phyloP scores from a whole-genome alignment of 352 stramenopile species.

The Thraustochytrium sp. region DNA sequence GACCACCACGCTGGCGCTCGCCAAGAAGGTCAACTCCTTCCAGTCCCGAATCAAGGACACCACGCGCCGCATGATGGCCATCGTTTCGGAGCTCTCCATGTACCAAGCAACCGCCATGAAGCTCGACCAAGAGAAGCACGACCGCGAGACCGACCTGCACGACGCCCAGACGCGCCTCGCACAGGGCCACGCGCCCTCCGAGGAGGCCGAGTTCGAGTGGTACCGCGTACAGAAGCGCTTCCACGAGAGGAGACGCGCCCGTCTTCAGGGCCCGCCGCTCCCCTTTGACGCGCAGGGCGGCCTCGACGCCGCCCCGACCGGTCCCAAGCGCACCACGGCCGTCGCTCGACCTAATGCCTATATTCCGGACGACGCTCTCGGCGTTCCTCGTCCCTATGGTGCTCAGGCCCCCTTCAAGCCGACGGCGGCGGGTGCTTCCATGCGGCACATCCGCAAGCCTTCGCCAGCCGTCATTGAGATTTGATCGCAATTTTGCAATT shows the following conservation, averaged over 20 bases:
- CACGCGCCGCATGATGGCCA: constrained; percentile 87
- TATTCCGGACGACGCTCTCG: constrained; percentile 75
- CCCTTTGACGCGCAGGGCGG: not conserved
- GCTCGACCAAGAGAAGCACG: constrained; percentile 81
- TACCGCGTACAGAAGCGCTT: not conserved
- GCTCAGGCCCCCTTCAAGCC: constrained; percentile 83
- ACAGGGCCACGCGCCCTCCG: constrained; percentile 65
- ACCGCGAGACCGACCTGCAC: constrained; percentile 62
- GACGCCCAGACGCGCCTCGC: constrained; percentile 60
- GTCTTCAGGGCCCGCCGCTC: constrained; percentile 44
- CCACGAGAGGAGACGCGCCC: not conserved
- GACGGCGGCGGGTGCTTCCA: constrained; percentile 68
- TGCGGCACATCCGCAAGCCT: constrained; percentile 81
- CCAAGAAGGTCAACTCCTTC: constrained; percentile 79
- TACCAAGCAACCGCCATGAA: constrained; percentile 88
- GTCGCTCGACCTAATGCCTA: constrained; percentile 85
- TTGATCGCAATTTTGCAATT: no score
- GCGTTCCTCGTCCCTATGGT: constrained; percentile 86
- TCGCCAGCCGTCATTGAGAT: constrained; percentile 83
- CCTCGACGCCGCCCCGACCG: constrained; percentile 37
- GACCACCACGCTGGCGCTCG: constrained; percentile 55
- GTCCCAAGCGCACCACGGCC: constrained; percentile 72
- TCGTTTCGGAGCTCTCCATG: constrained; percentile 86
- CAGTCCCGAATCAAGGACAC: constrained; percentile 79
- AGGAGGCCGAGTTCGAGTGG: constrained; percentile 63